Base-by-base conservation (phyloP, 2,329 filamentous ascomycete genomes). In the Xylaria sp. region DNA sequence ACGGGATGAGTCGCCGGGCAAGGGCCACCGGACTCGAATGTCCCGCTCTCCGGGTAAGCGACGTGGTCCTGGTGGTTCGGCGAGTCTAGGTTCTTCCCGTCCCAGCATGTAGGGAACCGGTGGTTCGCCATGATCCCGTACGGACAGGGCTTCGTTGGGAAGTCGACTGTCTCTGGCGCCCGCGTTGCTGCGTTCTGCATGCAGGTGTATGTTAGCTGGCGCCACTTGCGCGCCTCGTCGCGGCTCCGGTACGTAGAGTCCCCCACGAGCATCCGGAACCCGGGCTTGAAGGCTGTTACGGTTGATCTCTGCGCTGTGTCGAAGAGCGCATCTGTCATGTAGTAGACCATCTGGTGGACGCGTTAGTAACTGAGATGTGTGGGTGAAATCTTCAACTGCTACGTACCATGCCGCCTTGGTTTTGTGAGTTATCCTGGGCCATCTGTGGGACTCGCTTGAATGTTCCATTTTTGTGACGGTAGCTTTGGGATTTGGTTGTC, bases 251-350 rank as follows among this genome's bases (percentile, higher is more conserved):
- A 79, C 4, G 74, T 72, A 20, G 79, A 74, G 68, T 84, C 79
- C 67, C 82, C 82, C 52, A 83, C 79, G 18, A 84, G 79, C 82
- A 84, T 84, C 69, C 82, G 82, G 78, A 84, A 84, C 30, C 78
- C 85, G 69, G 80, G 79, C 75, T 82, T 82, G 77, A 83, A 83
- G 23, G 81, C 81, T 1, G 81, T 83, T 18, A 83, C 81, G 7
- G 76, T 79, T 4, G 76, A 78, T 43, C 68, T 74, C 70, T 80
- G 74, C 57, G 79, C 77, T 28, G 78, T 79, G 72, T 79, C 77
- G 69, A 80, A 76, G 9, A 81, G 75, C 10, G 79, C 79, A 70
- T 81, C 79, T 3, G 73, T 74, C 79, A 84, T 83, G 73, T 84
- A 84, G 76, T 84, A 84, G 41, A 84, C 82, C 39, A 80, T 74